phyloP scores from a whole-genome alignment of 2,329 filamentous ascomycete species.

The Fusarium begoniae region DNA sequence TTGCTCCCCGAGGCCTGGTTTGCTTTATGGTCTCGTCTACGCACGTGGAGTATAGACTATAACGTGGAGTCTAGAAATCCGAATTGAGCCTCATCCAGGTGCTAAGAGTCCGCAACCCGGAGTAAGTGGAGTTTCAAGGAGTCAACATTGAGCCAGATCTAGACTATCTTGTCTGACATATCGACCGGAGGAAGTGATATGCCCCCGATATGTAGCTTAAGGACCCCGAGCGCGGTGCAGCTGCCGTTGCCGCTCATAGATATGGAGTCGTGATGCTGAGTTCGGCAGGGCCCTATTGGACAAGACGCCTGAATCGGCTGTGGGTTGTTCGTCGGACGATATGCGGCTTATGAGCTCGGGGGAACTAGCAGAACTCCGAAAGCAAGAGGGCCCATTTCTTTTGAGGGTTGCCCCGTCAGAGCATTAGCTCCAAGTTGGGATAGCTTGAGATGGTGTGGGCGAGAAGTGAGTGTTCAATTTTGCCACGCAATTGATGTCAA shows the following conservation, averaged over 20 bases:
- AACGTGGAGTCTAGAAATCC: neutral
- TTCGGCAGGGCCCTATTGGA: constrained; percentile 16
- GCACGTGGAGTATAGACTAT: constrained; percentile 3
- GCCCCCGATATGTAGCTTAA: constrained; percentile 18
- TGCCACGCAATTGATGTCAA: constrained; percentile 11
- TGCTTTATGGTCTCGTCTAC: neutral
- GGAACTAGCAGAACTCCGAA: constrained; percentile 26
- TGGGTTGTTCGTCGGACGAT: constrained; percentile 11
- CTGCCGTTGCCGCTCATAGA: constrained; percentile 14
- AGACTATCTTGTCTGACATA: constrained; percentile 9
- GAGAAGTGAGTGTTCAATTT: neutral
- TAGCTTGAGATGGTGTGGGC: constrained; percentile 13
- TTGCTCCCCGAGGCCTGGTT: neutral
- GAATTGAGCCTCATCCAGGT: constrained; percentile 18
- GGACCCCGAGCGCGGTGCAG: constrained; percentile 3
- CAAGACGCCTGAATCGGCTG: constrained; percentile 16
- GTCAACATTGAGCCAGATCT: constrained; percentile 14
- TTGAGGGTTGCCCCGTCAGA: constrained; percentile 15
- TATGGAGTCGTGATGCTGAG: constrained; percentile 1
- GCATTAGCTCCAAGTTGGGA: constrained; percentile 21
- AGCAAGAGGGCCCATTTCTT: constrained; percentile 6
- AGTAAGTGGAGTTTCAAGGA: constrained; percentile 20
- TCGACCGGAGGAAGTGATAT: constrained; percentile 7
- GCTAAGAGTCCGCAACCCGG: constrained; percentile 16
- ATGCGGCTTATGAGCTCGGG: constrained; percentile 22